Base-by-base conservation (phyloP, 108 stramenopile species). In the Discostella pseudostelligera region DNA sequence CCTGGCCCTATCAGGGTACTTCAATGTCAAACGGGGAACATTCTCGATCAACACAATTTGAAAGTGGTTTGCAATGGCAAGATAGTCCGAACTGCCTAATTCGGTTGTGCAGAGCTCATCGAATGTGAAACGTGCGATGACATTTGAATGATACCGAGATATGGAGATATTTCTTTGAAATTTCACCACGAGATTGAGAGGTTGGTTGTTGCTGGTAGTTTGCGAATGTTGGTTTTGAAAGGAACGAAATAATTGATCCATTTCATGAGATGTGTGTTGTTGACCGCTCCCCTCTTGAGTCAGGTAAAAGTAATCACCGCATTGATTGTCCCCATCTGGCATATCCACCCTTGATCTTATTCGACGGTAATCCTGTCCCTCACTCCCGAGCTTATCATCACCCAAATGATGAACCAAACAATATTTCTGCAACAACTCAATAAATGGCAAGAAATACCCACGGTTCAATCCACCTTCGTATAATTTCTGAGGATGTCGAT, bases 391-490 rank as follows among this genome's bases (percentile, higher is more conserved):
- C n/a, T n/a, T n/a, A 14, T 64, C 65, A 10, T 73, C 84, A 47
- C 82, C 66, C 54, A 98, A 66, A 17, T 67, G 50, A 51, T 92
- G 75, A 8, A 96, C 94, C 25, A 85, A 80, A 65, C 86, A 93
- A 72, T 91, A 82, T 56, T 69, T 68, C 64, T 96, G 39, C 48
- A 97, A 59, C 67, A 93, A 40, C 39, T 83, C 87, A 17, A 99
- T 89, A 76, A 96, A 97, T 3, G 96, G 96, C 8, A 96, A 57
- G 76, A 99, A 99, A 67, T 96, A 95, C 13, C 92, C 83, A 20
- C 97, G 81, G 76, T 99, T 95, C 36, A 98, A 57, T 4, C 98
- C 98, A 29, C 95, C 96, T 69, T 95, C 84, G 79, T 99, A 99
- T 65, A 99, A 82, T 62, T 94, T 83, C 17, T 32, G 20, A 1